These are phyloP conservation scores for Elongisporangium prolatum DNA, from an alignment of 352 stramenopile species.

Conservation along the genomic window DNA sequence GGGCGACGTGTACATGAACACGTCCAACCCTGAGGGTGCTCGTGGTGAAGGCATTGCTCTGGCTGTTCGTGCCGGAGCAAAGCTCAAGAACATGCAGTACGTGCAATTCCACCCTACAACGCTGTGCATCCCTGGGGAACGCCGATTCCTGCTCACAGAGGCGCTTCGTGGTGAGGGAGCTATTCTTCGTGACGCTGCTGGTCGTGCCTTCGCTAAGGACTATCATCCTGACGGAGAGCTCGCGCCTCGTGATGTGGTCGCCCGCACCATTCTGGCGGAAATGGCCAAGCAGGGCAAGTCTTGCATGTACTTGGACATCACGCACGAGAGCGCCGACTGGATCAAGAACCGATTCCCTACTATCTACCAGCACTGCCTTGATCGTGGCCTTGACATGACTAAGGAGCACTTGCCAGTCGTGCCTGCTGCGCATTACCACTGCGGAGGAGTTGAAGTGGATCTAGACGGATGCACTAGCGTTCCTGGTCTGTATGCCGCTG, in stretches of 20 bases:
- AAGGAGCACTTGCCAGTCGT: conserved; percentile 87
- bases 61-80: conserved; percentile 65
- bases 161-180: conserved; percentile 91
- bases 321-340: conserved; percentile 84
- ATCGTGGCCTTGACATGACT: conserved; percentile 89
- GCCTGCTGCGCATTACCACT: conserved; percentile 94
- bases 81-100: conserved; percentile 92
- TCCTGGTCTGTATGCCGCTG: conserved; percentile 85
- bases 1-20: conserved; percentile 93
- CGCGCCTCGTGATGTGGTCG: conserved; percentile 92
- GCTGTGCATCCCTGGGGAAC: conserved; percentile 87
- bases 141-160: conserved; percentile 92
- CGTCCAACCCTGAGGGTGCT: conserved; percentile 88
- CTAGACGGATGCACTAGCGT: conserved; percentile 81
- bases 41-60: conserved; percentile 73
- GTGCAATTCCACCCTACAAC: conserved; percentile 96
- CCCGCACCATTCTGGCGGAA: conserved; percentile 89
- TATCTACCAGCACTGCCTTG: conserved; percentile 80
- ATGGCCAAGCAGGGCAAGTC: conserved; percentile 76
- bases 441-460: conserved; percentile 89
- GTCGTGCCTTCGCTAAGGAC: conserved; percentile 85
- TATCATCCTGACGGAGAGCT: conserved; percentile 92
- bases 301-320: conserved; percentile 93
- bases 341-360: conserved; percentile 82
- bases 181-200: conserved; percentile 78